phyloP scores from a whole-genome alignment of 2,329 filamentous ascomycete genomes.

The Colletotrichum sp. region DNA sequence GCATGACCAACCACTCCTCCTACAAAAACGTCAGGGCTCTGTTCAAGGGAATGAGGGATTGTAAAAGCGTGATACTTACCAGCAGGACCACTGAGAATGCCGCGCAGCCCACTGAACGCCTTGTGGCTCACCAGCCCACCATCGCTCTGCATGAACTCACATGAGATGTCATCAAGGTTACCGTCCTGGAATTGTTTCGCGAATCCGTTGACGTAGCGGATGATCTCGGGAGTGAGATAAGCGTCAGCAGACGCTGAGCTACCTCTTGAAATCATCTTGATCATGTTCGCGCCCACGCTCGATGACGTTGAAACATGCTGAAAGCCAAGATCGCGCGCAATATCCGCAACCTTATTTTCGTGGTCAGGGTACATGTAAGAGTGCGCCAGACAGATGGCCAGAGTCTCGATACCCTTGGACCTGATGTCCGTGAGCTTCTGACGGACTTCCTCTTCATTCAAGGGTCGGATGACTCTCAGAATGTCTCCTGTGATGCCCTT shows the following conservation, averaged over 20 bases:
- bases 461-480: constrained; percentile 67
- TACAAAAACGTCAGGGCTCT: too few relatives aligned
- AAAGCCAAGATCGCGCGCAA: constrained; percentile 55
- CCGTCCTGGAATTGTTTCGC: constrained; percentile 53
- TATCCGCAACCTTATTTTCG: constrained; percentile 36
- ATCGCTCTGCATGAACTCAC: constrained; percentile 75
- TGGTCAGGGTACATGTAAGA: constrained; percentile 74
- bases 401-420: constrained; percentile 62
- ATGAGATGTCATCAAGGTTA: constrained; percentile 52
- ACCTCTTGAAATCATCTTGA: constrained; percentile 76
- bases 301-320: constrained; percentile 58
- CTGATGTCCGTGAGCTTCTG: constrained; percentile 58
- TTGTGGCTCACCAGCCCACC: constrained; percentile 57
- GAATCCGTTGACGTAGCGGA: constrained; percentile 65
- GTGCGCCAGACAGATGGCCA: constrained; percentile 75
- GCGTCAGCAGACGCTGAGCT: constrained; percentile 81
- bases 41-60: too few relatives aligned
- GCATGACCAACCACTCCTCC: constrained; percentile 76
- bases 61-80: constrained; percentile 46
- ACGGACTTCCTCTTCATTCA: constrained; percentile 55
- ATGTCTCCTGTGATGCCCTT: constrained; percentile 71
- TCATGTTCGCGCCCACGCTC: constrained; percentile 54
- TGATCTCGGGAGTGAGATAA: constrained; percentile 76
- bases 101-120: constrained; percentile 70
- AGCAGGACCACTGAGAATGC: constrained; percentile 76